These are phyloP conservation scores for Russula griseocarnosa DNA, from an alignment of 768 basidiomycete genomes.

Conservation along the genomic window DNA sequence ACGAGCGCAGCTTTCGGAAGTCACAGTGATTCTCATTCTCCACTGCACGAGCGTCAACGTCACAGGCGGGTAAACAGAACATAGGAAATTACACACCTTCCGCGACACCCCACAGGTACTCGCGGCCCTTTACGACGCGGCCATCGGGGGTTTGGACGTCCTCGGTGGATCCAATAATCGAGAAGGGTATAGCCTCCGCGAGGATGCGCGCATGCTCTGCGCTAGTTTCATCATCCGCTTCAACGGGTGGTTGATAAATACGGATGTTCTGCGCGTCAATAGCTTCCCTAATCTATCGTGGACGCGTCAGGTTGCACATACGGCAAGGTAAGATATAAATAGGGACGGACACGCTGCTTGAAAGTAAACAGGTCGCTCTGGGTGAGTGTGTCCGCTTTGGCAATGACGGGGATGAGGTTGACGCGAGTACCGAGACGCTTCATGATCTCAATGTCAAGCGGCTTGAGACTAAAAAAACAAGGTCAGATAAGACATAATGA, in stretches of 20 bases:
- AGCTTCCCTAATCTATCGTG: conserved; percentile 74
- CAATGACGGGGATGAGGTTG: conserved; percentile 95
- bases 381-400: conserved; percentile 96
- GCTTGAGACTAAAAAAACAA: conserved; percentile 65
- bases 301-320: conserved; percentile 1
- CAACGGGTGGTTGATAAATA: conserved; percentile 91
- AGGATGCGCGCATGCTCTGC: conserved; percentile 87
- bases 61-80: neutral
- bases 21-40: conserved; percentile 99
- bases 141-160: conserved; percentile 92
- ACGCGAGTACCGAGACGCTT: conserved; percentile 97
- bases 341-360: conserved; percentile 77
- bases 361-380: conserved; percentile 87
- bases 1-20: conserved; percentile 94
- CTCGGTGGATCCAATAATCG: conserved; percentile 95
- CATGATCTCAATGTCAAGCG: conserved; percentile 99
- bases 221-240: conserved; percentile 78
- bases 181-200: conserved; percentile 93
- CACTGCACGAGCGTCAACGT: conserved; percentile 45
- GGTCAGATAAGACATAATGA: conserved; percentile 4
- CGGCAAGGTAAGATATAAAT: conserved; percentile 21
- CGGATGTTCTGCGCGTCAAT: conserved; percentile 89
- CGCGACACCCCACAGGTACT: conserved; percentile 99
- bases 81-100: conserved; percentile 59
- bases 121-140: conserved; percentile 90